phyloP scores from a whole-genome alignment of 139 green algal genomes.

The Trebouxia sp. region DNA sequence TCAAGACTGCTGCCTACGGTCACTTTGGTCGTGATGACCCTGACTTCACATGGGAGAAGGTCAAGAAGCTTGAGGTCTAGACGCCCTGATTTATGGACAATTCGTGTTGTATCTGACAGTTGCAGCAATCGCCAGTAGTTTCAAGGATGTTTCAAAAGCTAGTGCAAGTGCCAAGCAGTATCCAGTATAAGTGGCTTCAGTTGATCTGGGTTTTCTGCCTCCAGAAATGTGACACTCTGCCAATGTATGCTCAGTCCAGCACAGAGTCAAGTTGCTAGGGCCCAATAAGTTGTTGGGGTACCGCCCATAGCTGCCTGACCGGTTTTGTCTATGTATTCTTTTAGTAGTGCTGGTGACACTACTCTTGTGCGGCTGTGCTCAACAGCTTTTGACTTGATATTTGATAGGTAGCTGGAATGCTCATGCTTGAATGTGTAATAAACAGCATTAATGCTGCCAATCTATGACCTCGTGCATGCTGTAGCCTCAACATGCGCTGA shows the following conservation, averaged over 20 bases:
- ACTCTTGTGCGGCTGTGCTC: conserved; percentile 10
- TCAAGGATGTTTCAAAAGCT: too few relatives aligned
- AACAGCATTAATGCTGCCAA: not conserved
- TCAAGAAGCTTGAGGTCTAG: conserved; percentile 35
- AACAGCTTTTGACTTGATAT: not conserved
- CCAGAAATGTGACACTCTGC: not conserved
- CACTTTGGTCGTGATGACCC: conserved; percentile 95
- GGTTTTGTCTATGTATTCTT: not conserved
- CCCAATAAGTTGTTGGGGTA: conserved; percentile 20
- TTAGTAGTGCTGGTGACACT: conserved; percentile 26
- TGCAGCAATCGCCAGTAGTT: too few relatives aligned
- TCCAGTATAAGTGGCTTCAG: too few relatives aligned
- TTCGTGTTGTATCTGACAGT: too few relatives aligned
- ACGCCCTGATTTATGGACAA: too few relatives aligned
- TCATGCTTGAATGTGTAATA: not conserved
- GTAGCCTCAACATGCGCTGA: too few relatives aligned
- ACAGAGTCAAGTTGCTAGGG: conserved; percentile 10
- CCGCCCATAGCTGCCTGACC: conserved; percentile 13
- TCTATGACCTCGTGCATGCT: not conserved
- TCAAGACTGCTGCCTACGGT: conserved; percentile 95
- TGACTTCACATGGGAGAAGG: conserved; percentile 97
- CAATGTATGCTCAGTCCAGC: conserved; percentile 25
- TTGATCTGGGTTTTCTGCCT: not conserved
- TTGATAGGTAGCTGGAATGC: not conserved
- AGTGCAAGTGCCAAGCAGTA: too few relatives aligned